phyloP scores from a whole-genome alignment of 2,329 filamentous ascomycete species.

The Blastomyces gilchristii region DNA sequence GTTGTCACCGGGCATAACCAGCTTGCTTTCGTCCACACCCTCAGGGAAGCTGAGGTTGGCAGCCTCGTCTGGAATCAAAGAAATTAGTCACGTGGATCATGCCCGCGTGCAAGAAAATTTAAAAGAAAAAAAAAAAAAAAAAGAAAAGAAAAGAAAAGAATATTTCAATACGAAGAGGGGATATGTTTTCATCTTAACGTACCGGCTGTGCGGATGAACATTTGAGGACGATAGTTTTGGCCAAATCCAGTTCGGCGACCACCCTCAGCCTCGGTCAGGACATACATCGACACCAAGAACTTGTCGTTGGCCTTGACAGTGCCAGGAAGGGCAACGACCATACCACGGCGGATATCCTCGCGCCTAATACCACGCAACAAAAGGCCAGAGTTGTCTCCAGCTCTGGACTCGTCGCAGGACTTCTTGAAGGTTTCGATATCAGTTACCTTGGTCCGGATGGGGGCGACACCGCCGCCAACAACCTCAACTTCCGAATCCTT shows the following conservation, averaged over 20 bases:
- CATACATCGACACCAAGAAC: slow-evolving; percentile 93
- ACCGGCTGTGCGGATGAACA: slow-evolving; percentile 89
- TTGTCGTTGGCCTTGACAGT: slow-evolving; percentile 76
- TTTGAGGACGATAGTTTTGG: slow-evolving; percentile 92
- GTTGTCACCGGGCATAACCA: slow-evolving; percentile 98
- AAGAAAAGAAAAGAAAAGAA: too few species aligned
- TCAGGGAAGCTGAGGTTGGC: slow-evolving; percentile 69
- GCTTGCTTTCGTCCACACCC: slow-evolving; percentile 68
- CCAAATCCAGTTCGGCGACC: slow-evolving; percentile 93
- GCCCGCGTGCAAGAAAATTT: neutral
- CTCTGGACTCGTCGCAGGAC: slow-evolving; percentile 90
- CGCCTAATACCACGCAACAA: slow-evolving; percentile 91
- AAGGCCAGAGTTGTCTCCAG: slow-evolving; percentile 96
- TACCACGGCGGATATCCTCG: slow-evolving; percentile 87
- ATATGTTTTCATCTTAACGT: slow-evolving; percentile 37
- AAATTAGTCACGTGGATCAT: slow-evolving; percentile 1
- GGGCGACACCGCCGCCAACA: slow-evolving; percentile 67
- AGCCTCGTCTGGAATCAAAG: slow-evolving; percentile 45
- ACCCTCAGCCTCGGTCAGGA: slow-evolving; percentile 94
- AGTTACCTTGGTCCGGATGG: slow-evolving; percentile 98
- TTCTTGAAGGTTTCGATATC: slow-evolving; percentile 99
- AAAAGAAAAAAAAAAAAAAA: too few species aligned
- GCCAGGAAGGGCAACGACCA: slow-evolving; percentile 82
- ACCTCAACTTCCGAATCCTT: slow-evolving; percentile 91
- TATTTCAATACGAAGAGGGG: slow-evolving; percentile 7